phyloP scores from a whole-genome alignment of 345 rosid genomes.

The Gossypium australe region DNA sequence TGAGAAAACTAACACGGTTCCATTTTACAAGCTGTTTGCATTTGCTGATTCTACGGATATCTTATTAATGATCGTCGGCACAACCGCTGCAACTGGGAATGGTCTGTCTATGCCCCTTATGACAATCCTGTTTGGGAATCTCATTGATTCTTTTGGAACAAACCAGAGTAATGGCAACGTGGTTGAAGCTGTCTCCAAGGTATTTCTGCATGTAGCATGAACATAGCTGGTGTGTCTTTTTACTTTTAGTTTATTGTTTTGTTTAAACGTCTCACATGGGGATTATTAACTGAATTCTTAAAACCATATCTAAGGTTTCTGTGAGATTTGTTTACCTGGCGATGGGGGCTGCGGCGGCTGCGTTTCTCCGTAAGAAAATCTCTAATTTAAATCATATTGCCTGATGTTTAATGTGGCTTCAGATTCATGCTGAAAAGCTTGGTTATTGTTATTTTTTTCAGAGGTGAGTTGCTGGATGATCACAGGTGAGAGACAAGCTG shows the following conservation, averaged over 20 bases:
- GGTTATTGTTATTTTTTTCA: conserved; percentile 24
- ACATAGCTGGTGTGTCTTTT: background rate
- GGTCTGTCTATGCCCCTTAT: conserved; percentile 68
- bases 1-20: conserved; percentile 50
- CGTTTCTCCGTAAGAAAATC: conserved; percentile 67
- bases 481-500: conserved; percentile 84
- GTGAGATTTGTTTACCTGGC: conserved; percentile 75
- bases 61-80: conserved; percentile 60
- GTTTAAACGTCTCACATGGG: background rate
- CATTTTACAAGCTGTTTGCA: conserved; percentile 65
- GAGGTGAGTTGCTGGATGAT: conserved; percentile 91
- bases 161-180: conserved; percentile 42
- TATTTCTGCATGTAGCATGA: conserved; percentile 14
- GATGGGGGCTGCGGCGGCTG: conserved; percentile 51
- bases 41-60: conserved; percentile 67
- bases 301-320: conserved; percentile 42
- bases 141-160: conserved; percentile 53
- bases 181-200: conserved; percentile 49
- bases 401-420: background rate
- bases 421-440: background rate
- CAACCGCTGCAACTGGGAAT: conserved; percentile 64
- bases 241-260: no score
- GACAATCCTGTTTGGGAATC: conserved; percentile 73
- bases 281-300: background rate
- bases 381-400: background rate